Conservation (phyloP, 2,329 filamentous ascomycete species). For the Metarhizium humberi region DNA sequence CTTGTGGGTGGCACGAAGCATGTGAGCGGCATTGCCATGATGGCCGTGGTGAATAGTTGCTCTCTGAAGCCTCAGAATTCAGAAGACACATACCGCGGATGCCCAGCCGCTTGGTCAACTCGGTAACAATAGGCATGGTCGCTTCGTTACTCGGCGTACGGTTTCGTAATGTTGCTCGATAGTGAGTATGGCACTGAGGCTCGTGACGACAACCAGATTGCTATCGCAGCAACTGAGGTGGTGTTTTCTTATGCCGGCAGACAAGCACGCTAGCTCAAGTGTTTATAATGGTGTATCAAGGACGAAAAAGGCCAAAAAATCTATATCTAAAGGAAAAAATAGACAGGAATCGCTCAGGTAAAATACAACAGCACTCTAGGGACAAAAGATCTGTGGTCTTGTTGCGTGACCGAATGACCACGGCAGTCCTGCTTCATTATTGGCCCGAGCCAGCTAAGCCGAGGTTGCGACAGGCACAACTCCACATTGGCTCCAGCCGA, state of each 20-base stretch:
- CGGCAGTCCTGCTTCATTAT: not conserved
- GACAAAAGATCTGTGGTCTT: no score
- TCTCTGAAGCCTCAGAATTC: not conserved
- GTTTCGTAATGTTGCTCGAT: not conserved
- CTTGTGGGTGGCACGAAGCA: not conserved
- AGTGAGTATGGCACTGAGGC: not conserved
- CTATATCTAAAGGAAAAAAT: not conserved
- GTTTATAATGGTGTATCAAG: not conserved
- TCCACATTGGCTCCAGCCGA: not conserved
- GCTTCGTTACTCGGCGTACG: not conserved
- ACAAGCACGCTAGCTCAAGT: not conserved
- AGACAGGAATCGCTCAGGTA: no score
- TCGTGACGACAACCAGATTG: not conserved
- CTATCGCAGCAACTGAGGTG: not conserved
- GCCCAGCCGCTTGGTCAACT: slow-evolving; percentile 47
- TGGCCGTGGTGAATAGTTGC: not conserved
- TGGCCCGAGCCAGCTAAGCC: not conserved
- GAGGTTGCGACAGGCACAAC: not conserved
- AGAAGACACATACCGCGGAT: slow-evolving; percentile 34
- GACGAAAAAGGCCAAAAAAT: not conserved
- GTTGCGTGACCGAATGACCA: not conserved
- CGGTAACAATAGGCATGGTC: slow-evolving; percentile 48
- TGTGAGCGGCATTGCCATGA: no score
- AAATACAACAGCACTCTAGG: no score
- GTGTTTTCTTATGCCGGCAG: not conserved